Percentiles rank a stretch among this genome's conserved stretches.
These are phyloP conservation scores for Pichia kudriavzevii DNA, from an alignment of 1,139 yeast genomes.

Conservation along the genomic window DNA sequence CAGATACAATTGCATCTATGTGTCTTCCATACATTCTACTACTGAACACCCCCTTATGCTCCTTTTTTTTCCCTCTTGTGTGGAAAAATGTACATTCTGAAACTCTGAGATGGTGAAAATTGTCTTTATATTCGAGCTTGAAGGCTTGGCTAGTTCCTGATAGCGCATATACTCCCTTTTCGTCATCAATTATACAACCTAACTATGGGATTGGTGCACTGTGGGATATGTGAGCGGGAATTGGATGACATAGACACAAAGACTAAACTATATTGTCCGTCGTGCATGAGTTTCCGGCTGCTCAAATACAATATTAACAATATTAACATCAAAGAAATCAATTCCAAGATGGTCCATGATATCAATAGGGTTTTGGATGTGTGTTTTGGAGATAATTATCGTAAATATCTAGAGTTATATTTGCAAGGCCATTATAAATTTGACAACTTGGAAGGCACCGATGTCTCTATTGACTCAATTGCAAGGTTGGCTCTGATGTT, in stretches of 20 bases:
- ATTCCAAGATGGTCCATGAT: conserved; percentile 13
- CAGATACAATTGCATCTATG: no score
- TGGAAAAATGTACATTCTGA: no score
- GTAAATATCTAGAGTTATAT: conserved; percentile 15
- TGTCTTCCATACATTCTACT: no score
- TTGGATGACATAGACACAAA: not conserved
- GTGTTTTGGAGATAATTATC: conserved; percentile 21
- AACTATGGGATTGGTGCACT: no score
- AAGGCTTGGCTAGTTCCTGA: no score
- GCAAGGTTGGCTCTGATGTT: conserved; percentile 38
- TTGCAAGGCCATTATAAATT: conserved; percentile 4
- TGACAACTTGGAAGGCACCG: conserved; percentile 3
- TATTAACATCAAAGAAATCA: conserved; percentile 16
- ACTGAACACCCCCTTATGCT: no score
- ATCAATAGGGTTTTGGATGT: conserved; percentile 19
- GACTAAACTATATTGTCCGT: conserved; percentile 17
- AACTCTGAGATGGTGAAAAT: no score
- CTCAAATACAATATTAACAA: conserved; percentile 20
- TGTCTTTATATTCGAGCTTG: no score
- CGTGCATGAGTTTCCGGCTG: conserved; percentile 23
- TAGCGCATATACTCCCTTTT: no score
- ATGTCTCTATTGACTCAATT: conserved; percentile 29
- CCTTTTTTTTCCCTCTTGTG: no score
- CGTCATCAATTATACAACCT: no score
- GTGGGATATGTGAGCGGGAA: conserved; percentile 16